Conservation (phyloP, 2,329 filamentous ascomycete species). For the Epichloe sibirici region DNA sequence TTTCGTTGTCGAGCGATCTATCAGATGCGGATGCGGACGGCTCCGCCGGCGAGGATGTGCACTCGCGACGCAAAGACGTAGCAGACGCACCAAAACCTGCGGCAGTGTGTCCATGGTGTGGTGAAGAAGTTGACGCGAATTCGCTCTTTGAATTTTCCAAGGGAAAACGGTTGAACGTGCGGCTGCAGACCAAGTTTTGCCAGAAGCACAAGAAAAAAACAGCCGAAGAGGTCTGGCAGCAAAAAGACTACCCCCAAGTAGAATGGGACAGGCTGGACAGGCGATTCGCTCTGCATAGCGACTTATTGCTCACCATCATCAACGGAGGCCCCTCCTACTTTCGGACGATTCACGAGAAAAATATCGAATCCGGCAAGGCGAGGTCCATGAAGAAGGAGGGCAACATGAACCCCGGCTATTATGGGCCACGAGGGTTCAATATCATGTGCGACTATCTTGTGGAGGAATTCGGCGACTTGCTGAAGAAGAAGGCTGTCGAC, state of each 20-base stretch:
- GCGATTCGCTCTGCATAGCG: conserved; percentile 45
- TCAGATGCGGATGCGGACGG: conserved; percentile 5
- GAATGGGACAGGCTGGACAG: conserved; percentile 51
- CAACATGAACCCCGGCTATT: conserved; percentile 64
- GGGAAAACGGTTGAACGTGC: conserved; percentile 37
- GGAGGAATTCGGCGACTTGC: conserved; percentile 40
- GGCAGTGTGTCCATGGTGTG: conserved; percentile 55
- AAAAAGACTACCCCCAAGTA: conserved; percentile 55
- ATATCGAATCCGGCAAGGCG: conserved; percentile 43
- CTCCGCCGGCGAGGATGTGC: not conserved
- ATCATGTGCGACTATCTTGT: conserved; percentile 62
- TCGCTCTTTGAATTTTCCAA: conserved; percentile 42
- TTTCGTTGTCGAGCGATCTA: not conserved
- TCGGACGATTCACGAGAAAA: conserved; percentile 40
- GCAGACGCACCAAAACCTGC: conserved; percentile 1
- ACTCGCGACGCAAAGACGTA: conserved; percentile 3
- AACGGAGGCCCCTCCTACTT: conserved; percentile 49
- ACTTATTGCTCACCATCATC: conserved; percentile 46
- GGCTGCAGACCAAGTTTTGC: conserved; percentile 52
- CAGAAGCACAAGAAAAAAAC: conserved; percentile 44
- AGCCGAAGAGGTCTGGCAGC: conserved; percentile 34
- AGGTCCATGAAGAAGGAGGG: conserved; percentile 47
- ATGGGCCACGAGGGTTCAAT: conserved; percentile 62
- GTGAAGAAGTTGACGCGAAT: conserved; percentile 40
- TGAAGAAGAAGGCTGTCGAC: conserved; percentile 49